Evolutionary conservation across 306 rosid genomes (phyloP), one percentile per base, ranked within the genome.

Genomic region (Glycyrrhiza uralensis): DNA sequence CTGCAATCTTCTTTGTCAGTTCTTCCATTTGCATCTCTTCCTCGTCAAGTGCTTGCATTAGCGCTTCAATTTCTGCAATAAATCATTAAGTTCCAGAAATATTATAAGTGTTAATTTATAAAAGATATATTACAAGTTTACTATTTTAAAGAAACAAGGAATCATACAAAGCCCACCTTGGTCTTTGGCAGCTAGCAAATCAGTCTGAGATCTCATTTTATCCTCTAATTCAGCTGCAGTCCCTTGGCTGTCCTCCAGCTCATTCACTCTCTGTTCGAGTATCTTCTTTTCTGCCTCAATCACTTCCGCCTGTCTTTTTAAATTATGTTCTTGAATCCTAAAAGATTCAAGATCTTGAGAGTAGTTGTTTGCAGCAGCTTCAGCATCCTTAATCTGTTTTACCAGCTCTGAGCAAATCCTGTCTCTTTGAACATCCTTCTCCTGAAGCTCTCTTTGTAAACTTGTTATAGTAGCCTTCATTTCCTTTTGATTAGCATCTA

Each of bases 41-140:
- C 80, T 89, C 99, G 69, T 94, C 99, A 71, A 94, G 92, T 39
- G 99, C 97, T 77, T 89, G 97, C 91, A 92, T 89, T 30, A 94
- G 85, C 10, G 87, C 75, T 81, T 94, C 97, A 73, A 91, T 88
- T 86, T 94, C 99, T 94, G 92, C 77, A 39, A 77, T 70, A 84
- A 82, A 73, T 51, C 76, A 79, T 30, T 2, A 75, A 68, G 49
- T 69, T 69, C 49, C 62, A 76, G 36, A 66, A 35, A 51, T 11
- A 28, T 55, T 42, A 18, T 66, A 45, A 71, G 71, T 22, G 45
- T 28, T 35, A 39, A 39, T 26, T 28, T 11, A 61, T 52, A 30
- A 78, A 68, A 49, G 38, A 66, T 76, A 66, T 20, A 51, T 28
- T 26, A 20, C 50, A 52, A 32, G 69, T 50, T 76, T 33, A 75